Percentiles rank a stretch among this genome's conserved stretches.
phyloP scores from a whole-genome alignment of 192 early-diverging fungal species.

The Umbelopsis ramanniana region DNA sequence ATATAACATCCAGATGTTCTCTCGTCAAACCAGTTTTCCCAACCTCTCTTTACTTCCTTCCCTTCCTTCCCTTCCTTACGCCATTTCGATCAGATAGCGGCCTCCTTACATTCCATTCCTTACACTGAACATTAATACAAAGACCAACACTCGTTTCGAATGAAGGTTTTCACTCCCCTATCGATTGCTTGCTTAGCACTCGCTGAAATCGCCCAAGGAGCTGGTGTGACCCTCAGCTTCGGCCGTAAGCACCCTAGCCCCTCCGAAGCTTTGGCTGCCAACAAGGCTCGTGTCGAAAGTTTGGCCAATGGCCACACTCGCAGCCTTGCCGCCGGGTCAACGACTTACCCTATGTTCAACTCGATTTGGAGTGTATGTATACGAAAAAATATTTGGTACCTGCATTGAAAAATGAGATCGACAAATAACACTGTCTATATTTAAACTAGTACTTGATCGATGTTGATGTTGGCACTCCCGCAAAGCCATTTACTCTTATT shows the following conservation, averaged over 20 bases:
- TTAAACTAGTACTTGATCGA: constrained; percentile 22
- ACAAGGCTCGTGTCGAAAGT: not conserved
- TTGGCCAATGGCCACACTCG: not conserved
- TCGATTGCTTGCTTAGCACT: not conserved
- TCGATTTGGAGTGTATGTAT: constrained; percentile 17
- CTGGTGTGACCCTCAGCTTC: constrained; percentile 1
- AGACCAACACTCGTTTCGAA: not conserved
- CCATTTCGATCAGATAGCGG: not conserved
- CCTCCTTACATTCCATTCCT: constrained; percentile 14
- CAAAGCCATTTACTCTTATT: constrained; percentile 29
- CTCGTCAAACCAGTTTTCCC: not conserved
- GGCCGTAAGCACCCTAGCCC: not conserved
- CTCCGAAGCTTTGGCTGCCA: not conserved
- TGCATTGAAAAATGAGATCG: not conserved
- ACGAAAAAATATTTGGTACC: not conserved
- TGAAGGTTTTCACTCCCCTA: constrained; percentile 4
- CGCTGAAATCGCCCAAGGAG: not conserved
- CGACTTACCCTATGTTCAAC: constrained; percentile 9
- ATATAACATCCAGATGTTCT: not conserved
- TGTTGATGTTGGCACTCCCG: constrained; percentile 34
- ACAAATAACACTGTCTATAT: not conserved
- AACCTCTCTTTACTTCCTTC: not conserved
- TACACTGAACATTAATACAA: not conserved
- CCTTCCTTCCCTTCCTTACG: constrained; percentile 2
- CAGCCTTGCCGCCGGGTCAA: not conserved